A percentile compares a stretch with the other conserved stretches of the same genome.
Evolutionary conservation across 768 basidiomycete species (phyloP).

Genomic region (Collybiopsis confluens): DNA sequence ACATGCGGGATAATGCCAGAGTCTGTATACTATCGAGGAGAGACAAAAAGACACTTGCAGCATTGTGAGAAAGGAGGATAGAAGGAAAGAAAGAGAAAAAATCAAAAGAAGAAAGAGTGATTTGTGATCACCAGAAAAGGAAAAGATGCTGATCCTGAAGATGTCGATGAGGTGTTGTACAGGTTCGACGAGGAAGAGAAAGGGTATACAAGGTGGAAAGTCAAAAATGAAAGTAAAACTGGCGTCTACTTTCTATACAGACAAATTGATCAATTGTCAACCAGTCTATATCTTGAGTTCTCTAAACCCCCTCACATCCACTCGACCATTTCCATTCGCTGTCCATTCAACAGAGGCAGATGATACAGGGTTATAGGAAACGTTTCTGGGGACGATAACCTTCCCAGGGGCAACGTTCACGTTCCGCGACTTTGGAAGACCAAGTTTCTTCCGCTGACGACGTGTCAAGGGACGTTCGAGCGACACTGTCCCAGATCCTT

Average conservation of each 20-base stretch:
- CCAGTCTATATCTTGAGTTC: conserved; percentile 43
- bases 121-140: background rate
- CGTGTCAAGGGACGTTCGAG: conserved; percentile 53
- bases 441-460: conserved; percentile 64
- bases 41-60: background rate
- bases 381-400: conserved; percentile 66
- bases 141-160: conserved; percentile 1
- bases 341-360: conserved; percentile 41
- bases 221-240: background rate
- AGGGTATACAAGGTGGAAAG: background rate
- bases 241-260: background rate
- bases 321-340: conserved; percentile 47
- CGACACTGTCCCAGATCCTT: conserved; percentile 13
- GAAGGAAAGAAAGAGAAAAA: background rate
- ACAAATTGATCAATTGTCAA: too few relatives aligned
- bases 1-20: too few relatives aligned
- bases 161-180: conserved; percentile 5
- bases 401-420: conserved; percentile 48
- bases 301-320: conserved; percentile 56
- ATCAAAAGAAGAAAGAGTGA: background rate
- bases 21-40: too few relatives aligned
- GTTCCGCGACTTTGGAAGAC: conserved; percentile 52
- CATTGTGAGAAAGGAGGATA: background rate
- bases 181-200: background rate
- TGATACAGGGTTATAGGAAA: conserved; percentile 28